Evolutionary conservation across 306 rosid genomes (phyloP), one percentile per base, ranked within the genome.

Genomic region (Malus orientalis): DNA sequence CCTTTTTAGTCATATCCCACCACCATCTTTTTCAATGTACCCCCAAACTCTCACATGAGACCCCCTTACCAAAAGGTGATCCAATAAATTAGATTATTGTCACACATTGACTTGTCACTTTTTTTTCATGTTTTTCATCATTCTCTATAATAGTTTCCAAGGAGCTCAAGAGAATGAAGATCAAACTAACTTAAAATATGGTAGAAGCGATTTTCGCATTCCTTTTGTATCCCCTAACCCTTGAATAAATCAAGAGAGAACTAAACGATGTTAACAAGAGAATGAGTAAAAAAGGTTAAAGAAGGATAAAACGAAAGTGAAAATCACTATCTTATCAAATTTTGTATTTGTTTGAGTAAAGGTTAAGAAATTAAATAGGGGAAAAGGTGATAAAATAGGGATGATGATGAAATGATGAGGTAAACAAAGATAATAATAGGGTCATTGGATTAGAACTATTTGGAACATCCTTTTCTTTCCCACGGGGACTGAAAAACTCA

Each of bases 11-110:
- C 89, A 81, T 82, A 66, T 70, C 79, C 86, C 74, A 69, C 86
- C 79, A 72, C 57, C 65, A 71, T 79, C 63, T 63, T 87, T 80
- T 70, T 83, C 80, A 33, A 59, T 89, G 76, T 77, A 80, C 77
- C 73, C 66, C 73, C 79, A 38, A 69, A 68, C 69, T 61, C 84
- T 80, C 85, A 78, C 80, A 82, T 74, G 88, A 83, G 87, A 81
- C 88, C 86, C 85, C 54, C 19, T 77, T 65, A 67, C 47, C 63
- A 77, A 25, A 83, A 70, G 72, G 68, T 38, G 65, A 13, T 4
- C 8, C 64, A 25, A 45, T 69, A 81, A 79, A 62, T 79, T 67
- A 55, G 44, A 44, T 77, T 63, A 32, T 66, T 51, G 54, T 53
- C 42, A 57, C 58, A 25, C 30, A 32, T 67, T 61, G 67, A 55